Evolutionary conservation across 495 filamentous ascomycete genomes (phyloP), one percentile per base, ranked within the genome.

Genomic region (Penicillium odoratum): DNA sequence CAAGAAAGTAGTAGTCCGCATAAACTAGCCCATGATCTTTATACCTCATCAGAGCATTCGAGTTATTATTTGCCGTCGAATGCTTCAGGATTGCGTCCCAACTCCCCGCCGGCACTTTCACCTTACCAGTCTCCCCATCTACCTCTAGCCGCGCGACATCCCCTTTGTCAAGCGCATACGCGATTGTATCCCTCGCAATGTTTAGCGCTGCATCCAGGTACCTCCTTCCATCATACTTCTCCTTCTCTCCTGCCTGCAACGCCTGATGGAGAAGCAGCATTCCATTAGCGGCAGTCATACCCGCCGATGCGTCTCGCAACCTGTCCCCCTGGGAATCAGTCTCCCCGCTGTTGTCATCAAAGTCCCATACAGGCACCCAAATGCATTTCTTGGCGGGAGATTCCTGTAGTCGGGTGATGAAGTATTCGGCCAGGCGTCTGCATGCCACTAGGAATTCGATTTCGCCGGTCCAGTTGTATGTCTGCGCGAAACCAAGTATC

Each of bases 1-100:
- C 64, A 29, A 81, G 51, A 33, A 81, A 72, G 57, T 78, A 81
- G 64, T 79, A 81, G 55, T 79, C 77, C 0, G 72, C 78, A 64
- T 81, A 81, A 5, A 79, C 78, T 8, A 81, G 57, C 16, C 76
- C 78, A 52, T 74, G 74, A 50, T 77, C 66, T n/a, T 72, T 65
- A 53, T 74, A 74, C 1, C 58, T 30, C 13, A 71, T 65, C 4
- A 65, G 61, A 16, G 66, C 63, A n/a, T 62, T 61, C 18, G 73
- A 66, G 43, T 78, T 75, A 36, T 79, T 76, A 53, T 78, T 73
- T 15, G 73, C 69, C 0, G 77, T 79, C 1, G 74, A 75, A 9
- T 71, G 59, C 5, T 45, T 38, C n/a, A 71, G 30, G 8, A 71
- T 69, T 1, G 61, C 59, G 29, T 70, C 68, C 6, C 55, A 47